These are phyloP conservation scores for Cutaneotrichosporon sp. DNA, from an alignment of 1,284 basidiomycete species.

Conservation along the genomic window DNA sequence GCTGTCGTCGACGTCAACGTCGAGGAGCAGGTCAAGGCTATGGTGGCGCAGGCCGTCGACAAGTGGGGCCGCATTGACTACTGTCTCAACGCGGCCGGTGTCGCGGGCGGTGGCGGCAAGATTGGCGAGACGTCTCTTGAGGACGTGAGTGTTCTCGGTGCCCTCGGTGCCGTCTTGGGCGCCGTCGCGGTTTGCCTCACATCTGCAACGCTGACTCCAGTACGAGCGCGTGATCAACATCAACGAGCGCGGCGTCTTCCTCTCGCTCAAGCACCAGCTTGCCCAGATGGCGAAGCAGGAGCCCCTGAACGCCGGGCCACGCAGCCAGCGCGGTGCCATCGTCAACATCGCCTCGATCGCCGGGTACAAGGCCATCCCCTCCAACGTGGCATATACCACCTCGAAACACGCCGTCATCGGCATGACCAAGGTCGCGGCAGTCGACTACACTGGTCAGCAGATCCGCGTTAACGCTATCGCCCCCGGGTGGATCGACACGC, in stretches of 20 bases:
- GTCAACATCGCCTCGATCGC: conserved; percentile 24
- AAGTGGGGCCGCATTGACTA: conserved; percentile 41
- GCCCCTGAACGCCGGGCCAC: conserved; percentile 6
- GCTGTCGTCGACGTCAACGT: conserved; percentile 22
- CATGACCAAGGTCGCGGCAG: conserved; percentile 22
- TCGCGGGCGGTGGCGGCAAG: conserved; percentile 22
- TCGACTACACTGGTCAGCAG: conserved; percentile 20
- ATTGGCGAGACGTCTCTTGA: conserved; percentile 15
- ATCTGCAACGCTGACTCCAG: conserved; percentile 7
- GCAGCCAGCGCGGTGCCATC: conserved; percentile 29
- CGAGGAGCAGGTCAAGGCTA: conserved; percentile 17
- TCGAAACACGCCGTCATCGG: conserved; percentile 29
- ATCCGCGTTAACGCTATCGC: conserved; percentile 26
- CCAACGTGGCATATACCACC: conserved; percentile 19
- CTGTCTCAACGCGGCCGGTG: conserved; percentile 39
- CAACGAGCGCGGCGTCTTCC: conserved; percentile 31
- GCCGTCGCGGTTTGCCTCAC: no score
- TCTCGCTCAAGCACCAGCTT: conserved; percentile 24
- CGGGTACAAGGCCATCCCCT: conserved; percentile 8
- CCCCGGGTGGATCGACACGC: conserved; percentile 17
- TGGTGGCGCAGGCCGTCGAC: conserved; percentile 13
- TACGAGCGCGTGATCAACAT: conserved; percentile 36
- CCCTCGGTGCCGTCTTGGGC: no score
- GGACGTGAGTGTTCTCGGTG: conserved; percentile 20
- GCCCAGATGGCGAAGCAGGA: conserved; percentile 29